Evolutionary conservation across 176 grass and related monocot genomes (phyloP).

Genomic region (Oryza australiensis): DNA sequence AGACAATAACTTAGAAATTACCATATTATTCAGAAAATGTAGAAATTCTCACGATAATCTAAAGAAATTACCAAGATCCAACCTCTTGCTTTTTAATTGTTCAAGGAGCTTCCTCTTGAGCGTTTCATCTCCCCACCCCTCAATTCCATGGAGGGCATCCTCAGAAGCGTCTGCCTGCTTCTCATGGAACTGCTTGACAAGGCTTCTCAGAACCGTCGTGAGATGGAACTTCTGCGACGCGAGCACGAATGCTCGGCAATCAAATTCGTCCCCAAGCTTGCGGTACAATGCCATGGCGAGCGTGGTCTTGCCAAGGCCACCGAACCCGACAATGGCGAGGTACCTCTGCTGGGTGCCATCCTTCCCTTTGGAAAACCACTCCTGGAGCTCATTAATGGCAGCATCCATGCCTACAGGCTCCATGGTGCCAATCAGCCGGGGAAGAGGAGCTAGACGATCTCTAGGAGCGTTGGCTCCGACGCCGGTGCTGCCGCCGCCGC

Average conservation of each 20-base stretch:
- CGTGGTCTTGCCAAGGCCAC: slow-evolving; percentile 37
- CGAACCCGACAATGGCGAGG: slow-evolving; percentile 4
- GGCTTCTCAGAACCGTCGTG: neutral
- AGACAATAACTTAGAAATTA: too few relatives aligned
- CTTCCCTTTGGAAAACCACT: neutral
- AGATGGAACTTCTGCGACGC: slow-evolving; percentile 35
- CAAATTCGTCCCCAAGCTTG: neutral
- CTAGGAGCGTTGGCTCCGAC: fast-evolving
- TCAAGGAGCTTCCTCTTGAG: neutral
- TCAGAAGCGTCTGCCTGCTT: neutral
- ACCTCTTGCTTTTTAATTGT: neutral
- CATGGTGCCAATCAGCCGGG: neutral
- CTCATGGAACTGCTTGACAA: slow-evolving; percentile 18
- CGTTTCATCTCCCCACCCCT: neutral
- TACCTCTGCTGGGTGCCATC: neutral
- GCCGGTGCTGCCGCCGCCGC: too few relatives aligned
- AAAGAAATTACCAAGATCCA: too few relatives aligned
- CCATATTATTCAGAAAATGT: too few relatives aligned
- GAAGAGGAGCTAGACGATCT: neutral
- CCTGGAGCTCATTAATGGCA: neutral
- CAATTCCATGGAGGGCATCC: neutral
- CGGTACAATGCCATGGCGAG: slow-evolving; percentile 5
- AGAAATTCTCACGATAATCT: too few relatives aligned
- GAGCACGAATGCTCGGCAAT: neutral
- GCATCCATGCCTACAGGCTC: slow-evolving; percentile 14